These are phyloP conservation scores for Trichophyton verrucosum DNA, from an alignment of 2,329 filamentous ascomycete species.

Conservation along the genomic window DNA sequence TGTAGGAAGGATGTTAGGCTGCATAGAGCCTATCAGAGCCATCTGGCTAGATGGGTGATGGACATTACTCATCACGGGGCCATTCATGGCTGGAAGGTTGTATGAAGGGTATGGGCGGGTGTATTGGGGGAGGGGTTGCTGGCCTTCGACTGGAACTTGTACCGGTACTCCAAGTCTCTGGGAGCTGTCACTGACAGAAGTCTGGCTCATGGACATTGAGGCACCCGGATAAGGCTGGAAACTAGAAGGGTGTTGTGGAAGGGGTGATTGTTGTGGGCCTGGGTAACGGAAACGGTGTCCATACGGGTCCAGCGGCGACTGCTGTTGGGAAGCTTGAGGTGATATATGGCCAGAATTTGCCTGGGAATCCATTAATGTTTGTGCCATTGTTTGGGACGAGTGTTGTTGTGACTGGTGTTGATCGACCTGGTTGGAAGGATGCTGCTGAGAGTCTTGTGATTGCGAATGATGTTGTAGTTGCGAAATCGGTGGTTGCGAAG, in stretches of 20 bases:
- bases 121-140: slow-evolving; percentile 26
- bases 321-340: slow-evolving; percentile 40
- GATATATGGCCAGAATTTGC: slow-evolving; percentile 19
- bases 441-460: slow-evolving; percentile 19
- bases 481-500: slow-evolving; percentile 23
- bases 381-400: slow-evolving; percentile 31
- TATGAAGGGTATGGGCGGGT: slow-evolving; percentile 39
- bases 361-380: slow-evolving; percentile 39
- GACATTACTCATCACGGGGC: slow-evolving; percentile 65
- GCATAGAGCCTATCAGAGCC: slow-evolving; percentile 52
- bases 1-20: slow-evolving; percentile 43
- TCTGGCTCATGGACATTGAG: slow-evolving; percentile 26
- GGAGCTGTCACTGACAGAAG: slow-evolving; percentile 31
- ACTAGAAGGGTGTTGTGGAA: slow-evolving; percentile 36
- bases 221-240: slow-evolving; percentile 26
- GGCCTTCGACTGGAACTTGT: slow-evolving; percentile 27
- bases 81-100: slow-evolving; percentile 49
- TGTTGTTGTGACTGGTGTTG: slow-evolving; percentile 18
- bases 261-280: slow-evolving; percentile 33
- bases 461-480: slow-evolving; percentile 20
- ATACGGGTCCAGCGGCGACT: slow-evolving; percentile 46
- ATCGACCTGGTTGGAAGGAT: slow-evolving; percentile 3
- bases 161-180: slow-evolving; percentile 44
- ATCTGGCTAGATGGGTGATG: slow-evolving; percentile 61
- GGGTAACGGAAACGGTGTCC: slow-evolving; percentile 39